Base-by-base conservation (phyloP, 228 moss, liverwort and hornwort genomes). In the Sphagnum fallax region DNA sequence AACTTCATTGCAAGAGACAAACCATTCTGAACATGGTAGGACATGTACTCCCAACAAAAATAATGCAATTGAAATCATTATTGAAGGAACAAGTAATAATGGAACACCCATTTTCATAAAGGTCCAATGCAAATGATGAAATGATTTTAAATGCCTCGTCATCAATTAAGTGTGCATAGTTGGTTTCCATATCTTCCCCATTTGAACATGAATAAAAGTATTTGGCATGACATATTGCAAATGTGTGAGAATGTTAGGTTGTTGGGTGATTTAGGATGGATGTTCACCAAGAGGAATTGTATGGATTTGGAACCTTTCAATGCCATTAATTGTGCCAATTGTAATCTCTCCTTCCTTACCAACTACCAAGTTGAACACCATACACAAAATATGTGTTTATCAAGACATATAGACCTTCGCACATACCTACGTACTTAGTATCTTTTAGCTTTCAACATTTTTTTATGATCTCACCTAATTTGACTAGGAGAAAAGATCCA, bases 341-440 rank as follows among this genome's bases (percentile, higher is more conserved):
- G 96, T 93, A 49, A 97, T 93, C 82, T 92, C 96, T 58, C 96
- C 96, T 83, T 97, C 93, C 72, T 97, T 97, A 53, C 96, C 93
- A 60, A 97, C 93, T 6, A 93, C 96, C 83, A 97, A 84, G 74
- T 91, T 97, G 79, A 12, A 89, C 72, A 76, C 74, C 32, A 32
- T 32, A 32, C 32, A 32, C 32, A 32, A 32, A 32, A 32, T 0
- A 32, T 32, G 32, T 32, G 32, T 32, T 32, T 32, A 32, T 32
- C 32, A 32, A 32, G 0, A 32, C 32, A 32, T 32, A 32, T 32
- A 32, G 1, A 32, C 32, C 32, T 32, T 32, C 32, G 0, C 32
- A 0, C 32, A 32, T 32, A 32, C 32, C 32, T 32, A 32, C 32
- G 1, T 32, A 0, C 32, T 32, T 32, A 32, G 1, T 32, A 32